Conservation (phyloP, 1,284 basidiomycete species). For the Leccinum griseonigrum region DNA sequence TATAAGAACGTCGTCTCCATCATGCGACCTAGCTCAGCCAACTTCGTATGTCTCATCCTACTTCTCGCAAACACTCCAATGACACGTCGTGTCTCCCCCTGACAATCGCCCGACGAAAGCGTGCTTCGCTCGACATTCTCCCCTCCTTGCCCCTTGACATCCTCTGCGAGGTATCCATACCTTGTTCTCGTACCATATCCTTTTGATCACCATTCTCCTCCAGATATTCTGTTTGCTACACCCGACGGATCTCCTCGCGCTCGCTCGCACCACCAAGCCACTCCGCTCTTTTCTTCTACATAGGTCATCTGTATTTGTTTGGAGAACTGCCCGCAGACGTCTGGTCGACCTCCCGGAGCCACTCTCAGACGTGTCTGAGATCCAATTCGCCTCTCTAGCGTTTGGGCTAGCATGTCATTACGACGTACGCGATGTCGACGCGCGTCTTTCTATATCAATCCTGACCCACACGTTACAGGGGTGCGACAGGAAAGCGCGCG, state of each 20-base stretch:
- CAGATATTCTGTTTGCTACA: slow-evolving; percentile 30
- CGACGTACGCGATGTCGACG: slow-evolving; percentile 10
- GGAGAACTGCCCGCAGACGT: slow-evolving; percentile 28
- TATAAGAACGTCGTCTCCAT: slow-evolving; percentile 7
- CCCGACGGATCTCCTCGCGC: slow-evolving; percentile 31
- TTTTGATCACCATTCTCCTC: background rate
- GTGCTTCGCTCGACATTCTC: slow-evolving; percentile 24
- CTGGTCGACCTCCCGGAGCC: slow-evolving; percentile 31
- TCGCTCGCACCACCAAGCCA: slow-evolving; percentile 29
- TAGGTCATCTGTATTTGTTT: slow-evolving; percentile 22
- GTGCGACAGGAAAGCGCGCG: slow-evolving; percentile 26
- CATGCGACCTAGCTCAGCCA: background rate
- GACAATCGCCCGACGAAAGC: slow-evolving; percentile 10
- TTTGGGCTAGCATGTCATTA: slow-evolving; percentile 33
- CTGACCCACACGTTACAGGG: slow-evolving; percentile 19
- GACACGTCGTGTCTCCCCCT: background rate
- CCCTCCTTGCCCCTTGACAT: slow-evolving; percentile 27
- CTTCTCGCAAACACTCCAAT: background rate
- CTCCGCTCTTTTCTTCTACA: slow-evolving; percentile 31
- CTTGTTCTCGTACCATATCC: background rate
- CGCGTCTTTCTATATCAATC: background rate
- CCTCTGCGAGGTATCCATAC: slow-evolving; percentile 21
- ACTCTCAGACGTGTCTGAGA: slow-evolving; percentile 31
- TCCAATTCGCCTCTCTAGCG: slow-evolving; percentile 33
- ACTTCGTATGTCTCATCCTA: slow-evolving; percentile 12